Evolutionary conservation across 2,329 filamentous ascomycete species (phyloP).

Genomic region (Tolypocladium cylindrosporum): DNA sequence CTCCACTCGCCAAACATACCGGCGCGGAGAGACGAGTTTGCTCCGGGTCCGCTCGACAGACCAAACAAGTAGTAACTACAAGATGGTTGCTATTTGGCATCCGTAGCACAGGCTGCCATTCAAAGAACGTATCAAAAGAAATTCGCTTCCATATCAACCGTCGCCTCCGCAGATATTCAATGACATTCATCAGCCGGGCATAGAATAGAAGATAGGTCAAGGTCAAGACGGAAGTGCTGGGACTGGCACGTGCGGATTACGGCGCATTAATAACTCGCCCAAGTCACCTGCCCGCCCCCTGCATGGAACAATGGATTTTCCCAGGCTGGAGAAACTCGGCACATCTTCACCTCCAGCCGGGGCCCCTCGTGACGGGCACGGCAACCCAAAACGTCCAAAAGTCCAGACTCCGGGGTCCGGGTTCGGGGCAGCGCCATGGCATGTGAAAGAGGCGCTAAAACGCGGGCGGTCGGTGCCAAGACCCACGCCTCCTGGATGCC

Average conservation of each 20-base stretch:
- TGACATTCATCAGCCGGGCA: background rate
- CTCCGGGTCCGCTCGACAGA: background rate
- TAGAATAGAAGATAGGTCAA: background rate
- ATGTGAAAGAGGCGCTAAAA: slow-evolving; percentile 20
- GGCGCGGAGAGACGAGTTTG: background rate
- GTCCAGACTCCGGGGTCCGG: background rate
- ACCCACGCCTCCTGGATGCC: slow-evolving; percentile 18
- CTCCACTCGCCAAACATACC: background rate
- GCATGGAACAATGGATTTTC: background rate
- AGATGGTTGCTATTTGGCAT: background rate
- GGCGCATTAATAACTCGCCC: background rate
- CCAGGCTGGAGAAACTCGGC: slow-evolving; percentile 3
- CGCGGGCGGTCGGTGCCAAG: slow-evolving; percentile 7
- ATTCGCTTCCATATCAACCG: background rate
- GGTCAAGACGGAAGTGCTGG: background rate
- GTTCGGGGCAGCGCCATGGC: slow-evolving; percentile 3
- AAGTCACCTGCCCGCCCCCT: background rate
- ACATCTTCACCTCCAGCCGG: background rate
- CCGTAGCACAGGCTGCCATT: background rate
- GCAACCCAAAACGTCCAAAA: background rate
- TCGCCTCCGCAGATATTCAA: background rate
- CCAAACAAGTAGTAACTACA: background rate
- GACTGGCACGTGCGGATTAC: background rate
- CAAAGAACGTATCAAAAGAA: background rate
- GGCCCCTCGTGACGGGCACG: slow-evolving; percentile 4